These are phyloP conservation scores for Talaromyces sp. DNA, from an alignment of 2,329 filamentous ascomycete species.

Conservation along the genomic window DNA sequence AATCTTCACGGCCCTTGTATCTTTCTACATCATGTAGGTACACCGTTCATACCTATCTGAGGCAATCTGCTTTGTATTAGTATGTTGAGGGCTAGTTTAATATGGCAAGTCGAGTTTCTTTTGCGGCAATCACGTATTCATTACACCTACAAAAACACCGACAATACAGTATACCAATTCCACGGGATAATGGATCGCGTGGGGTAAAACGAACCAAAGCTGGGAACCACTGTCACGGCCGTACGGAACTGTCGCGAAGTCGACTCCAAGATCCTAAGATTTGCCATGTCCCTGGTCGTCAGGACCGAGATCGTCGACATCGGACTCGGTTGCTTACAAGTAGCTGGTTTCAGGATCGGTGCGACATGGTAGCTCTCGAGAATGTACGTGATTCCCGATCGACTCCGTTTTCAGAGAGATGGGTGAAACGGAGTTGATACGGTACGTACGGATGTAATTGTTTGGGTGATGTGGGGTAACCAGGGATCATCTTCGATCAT, in stretches of 20 bases:
- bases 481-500: not conserved
- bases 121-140: not conserved
- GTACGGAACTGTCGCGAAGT: not conserved
- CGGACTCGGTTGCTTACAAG: not conserved
- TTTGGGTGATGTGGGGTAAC: slow-evolving; percentile 1
- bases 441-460: too few relatives aligned
- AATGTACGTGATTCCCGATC: not conserved
- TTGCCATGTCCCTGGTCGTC: not conserved
- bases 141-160: not conserved
- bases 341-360: slow-evolving; percentile 3
- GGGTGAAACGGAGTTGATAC: not conserved
- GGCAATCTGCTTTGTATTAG: not conserved
- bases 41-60: not conserved
- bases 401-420: slow-evolving; percentile 3
- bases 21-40: not conserved
- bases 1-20: not conserved
- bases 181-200: not conserved
- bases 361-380: not conserved
- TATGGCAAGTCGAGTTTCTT: too few relatives aligned
- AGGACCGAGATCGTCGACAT: not conserved
- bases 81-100: not conserved
- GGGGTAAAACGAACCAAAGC: not conserved
- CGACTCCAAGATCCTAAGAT: not conserved
- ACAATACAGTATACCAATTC: not conserved
- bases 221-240: not conserved